phyloP scores from a whole-genome alignment of 768 basidiomycete genomes.

The Terana coerulea region DNA sequence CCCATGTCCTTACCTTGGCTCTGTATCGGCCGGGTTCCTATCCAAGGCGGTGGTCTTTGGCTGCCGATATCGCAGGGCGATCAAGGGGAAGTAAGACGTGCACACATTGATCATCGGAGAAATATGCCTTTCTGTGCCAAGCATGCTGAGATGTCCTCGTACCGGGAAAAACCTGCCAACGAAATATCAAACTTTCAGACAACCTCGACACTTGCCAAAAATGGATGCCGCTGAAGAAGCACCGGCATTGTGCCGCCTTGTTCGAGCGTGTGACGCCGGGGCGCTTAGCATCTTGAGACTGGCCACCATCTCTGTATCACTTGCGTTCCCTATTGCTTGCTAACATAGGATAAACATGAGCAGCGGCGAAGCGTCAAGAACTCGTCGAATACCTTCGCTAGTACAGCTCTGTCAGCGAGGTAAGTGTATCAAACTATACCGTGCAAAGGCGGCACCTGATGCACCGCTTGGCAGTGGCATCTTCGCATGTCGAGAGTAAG shows the following conservation, averaged over 20 bases:
- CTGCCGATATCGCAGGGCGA: too few species aligned
- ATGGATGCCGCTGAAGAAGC: constrained; percentile 10
- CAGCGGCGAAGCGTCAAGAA: constrained; percentile 28
- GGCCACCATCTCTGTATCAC: constrained; percentile 9
- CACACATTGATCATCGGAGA: too few species aligned
- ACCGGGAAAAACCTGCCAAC: too few species aligned
- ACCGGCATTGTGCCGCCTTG: background rate
- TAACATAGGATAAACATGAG: constrained; percentile 30
- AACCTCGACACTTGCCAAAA: constrained; percentile 8
- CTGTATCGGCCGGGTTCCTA: too few species aligned
- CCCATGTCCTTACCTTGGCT: too few species aligned
- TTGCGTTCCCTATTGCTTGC: too few species aligned
- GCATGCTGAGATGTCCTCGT: too few species aligned
- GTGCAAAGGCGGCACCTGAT: background rate
- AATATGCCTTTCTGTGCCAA: too few species aligned
- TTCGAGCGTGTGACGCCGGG: constrained; percentile 13
- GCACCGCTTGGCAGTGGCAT: constrained; percentile 42
- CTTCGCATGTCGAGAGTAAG: constrained; percentile 59
- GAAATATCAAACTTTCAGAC: background rate
- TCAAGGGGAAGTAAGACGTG: too few species aligned
- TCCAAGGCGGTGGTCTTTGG: too few species aligned
- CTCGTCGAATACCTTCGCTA: constrained; percentile 54
- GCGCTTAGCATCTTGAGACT: constrained; percentile 8
- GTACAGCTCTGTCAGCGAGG: constrained; percentile 72
- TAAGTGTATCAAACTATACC: constrained; percentile 29